Conservation (phyloP, 345 rosid species). For the Viola odorata region DNA sequence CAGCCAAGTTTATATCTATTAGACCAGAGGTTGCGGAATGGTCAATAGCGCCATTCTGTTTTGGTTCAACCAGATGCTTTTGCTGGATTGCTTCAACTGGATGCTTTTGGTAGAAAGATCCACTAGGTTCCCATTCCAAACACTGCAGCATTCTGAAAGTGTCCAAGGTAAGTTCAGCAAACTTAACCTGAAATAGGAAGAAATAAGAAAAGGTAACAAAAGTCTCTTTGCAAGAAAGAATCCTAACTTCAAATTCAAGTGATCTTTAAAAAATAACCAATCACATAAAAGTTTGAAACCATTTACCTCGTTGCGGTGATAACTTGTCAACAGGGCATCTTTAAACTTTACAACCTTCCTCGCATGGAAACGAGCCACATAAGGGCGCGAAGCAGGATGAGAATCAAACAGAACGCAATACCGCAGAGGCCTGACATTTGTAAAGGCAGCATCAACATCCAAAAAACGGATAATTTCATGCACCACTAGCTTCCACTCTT, state of each 20-base stretch:
- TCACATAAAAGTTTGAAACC: background rate
- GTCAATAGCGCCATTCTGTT: conserved; percentile 73
- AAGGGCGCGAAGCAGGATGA: conserved; percentile 68
- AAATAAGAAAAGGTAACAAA: conserved; percentile 3
- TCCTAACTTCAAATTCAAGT: conserved; percentile 2
- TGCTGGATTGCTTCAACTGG: conserved; percentile 18
- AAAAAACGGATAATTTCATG: conserved; percentile 73
- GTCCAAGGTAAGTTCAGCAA: conserved; percentile 90
- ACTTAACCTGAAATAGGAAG: conserved; percentile 63
- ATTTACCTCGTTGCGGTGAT: conserved; percentile 76
- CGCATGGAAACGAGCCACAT: conserved; percentile 74
- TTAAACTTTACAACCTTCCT: conserved; percentile 70
- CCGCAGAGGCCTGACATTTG: conserved; percentile 65
- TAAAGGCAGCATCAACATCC: conserved; percentile 36
- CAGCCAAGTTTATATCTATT: conserved; percentile 69
- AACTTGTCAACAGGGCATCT: conserved; percentile 80
- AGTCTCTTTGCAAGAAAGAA: background rate
- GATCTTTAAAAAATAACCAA: conserved; percentile 7
- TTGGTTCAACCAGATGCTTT: conserved; percentile 33
- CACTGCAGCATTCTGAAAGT: conserved; percentile 88
- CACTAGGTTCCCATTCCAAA: conserved; percentile 95
- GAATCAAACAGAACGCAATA: conserved; percentile 61
- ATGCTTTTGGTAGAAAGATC: conserved; percentile 57
- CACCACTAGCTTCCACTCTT: conserved; percentile 86
- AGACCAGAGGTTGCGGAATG: conserved; percentile 76